Percentiles rank a stretch among this genome's conserved stretches.
Conservation (phyloP, 169 alveolate species). For the Plasmodium relictum region DNA sequence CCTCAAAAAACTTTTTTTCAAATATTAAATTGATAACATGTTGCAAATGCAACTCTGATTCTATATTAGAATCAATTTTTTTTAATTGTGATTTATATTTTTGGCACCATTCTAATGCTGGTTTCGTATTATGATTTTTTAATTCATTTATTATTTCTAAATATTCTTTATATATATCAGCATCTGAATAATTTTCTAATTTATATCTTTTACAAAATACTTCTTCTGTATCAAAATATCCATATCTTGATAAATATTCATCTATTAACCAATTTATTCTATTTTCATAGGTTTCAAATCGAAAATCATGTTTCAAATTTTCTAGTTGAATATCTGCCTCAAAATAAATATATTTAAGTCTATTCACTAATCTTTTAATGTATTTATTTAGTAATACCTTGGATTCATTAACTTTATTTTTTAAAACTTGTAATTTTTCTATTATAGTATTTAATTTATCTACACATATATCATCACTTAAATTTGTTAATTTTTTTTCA, state of each 20-base stretch:
- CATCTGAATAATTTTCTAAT: conserved; percentile 61
- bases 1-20: conserved; percentile 64
- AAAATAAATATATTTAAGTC: conserved; percentile 32
- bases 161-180: conserved; percentile 63
- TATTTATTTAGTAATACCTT: conserved; percentile 8
- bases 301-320: conserved; percentile 61
- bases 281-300: conserved; percentile 48
- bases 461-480: conserved; percentile 15
- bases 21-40: conserved; percentile 65
- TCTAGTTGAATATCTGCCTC: conserved; percentile 72
- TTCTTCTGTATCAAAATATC: conserved; percentile 34
- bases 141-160: conserved; percentile 41
- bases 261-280: conserved; percentile 75
- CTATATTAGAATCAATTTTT: conserved; percentile 72
- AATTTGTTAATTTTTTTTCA: conserved; percentile 42
- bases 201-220: conserved; percentile 59
- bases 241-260: conserved; percentile 52
- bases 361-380: conserved; percentile 20
- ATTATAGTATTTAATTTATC: conserved; percentile 40
- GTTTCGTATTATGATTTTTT: conserved; percentile 34
- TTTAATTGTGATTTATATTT: conserved; percentile 71
- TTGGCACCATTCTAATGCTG: conserved; percentile 70
- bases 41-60: conserved; percentile 79
- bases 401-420: conserved; percentile 50
- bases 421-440: conserved; percentile 53